phyloP scores from a whole-genome alignment of 2,329 filamentous ascomycete species.

The Fusarium sp. region DNA sequence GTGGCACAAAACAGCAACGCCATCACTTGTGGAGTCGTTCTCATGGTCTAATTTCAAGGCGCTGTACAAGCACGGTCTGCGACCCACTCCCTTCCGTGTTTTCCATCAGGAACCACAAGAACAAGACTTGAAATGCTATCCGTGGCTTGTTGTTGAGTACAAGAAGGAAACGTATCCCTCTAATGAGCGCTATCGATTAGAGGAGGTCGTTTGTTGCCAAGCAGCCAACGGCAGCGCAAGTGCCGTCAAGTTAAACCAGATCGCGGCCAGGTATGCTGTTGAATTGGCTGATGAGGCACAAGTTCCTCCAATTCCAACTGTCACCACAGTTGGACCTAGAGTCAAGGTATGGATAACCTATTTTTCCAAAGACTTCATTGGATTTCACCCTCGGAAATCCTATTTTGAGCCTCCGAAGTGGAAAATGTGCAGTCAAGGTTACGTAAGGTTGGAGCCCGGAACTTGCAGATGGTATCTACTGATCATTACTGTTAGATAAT shows the following conservation, averaged over 20 bases:
- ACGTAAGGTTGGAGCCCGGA: background rate
- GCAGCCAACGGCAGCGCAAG: constrained; percentile 28
- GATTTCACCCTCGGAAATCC: too few species aligned
- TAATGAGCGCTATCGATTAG: too few species aligned
- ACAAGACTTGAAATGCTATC: background rate
- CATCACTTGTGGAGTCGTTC: background rate
- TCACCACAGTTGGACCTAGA: constrained; percentile 22
- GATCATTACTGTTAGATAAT: background rate
- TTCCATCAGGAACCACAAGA: background rate
- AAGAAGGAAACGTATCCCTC: too few species aligned
- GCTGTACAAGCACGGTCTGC: background rate
- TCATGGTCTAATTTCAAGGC: background rate
- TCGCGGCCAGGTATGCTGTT: background rate
- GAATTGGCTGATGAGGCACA: background rate
- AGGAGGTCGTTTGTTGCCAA: constrained; percentile 12
- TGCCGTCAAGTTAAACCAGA: constrained; percentile 23
- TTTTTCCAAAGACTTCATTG: background rate
- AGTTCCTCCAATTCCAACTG: constrained; percentile 14
- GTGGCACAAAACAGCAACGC: background rate
- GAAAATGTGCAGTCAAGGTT: background rate
- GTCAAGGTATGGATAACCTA: constrained; percentile 37
- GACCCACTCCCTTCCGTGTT: background rate
- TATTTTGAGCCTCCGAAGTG: too few species aligned
- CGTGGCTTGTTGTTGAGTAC: background rate
- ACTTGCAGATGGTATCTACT: fast-evolving